phyloP scores from a whole-genome alignment of 2,329 filamentous ascomycete genomes.

The Aschersonia sp. region DNA sequence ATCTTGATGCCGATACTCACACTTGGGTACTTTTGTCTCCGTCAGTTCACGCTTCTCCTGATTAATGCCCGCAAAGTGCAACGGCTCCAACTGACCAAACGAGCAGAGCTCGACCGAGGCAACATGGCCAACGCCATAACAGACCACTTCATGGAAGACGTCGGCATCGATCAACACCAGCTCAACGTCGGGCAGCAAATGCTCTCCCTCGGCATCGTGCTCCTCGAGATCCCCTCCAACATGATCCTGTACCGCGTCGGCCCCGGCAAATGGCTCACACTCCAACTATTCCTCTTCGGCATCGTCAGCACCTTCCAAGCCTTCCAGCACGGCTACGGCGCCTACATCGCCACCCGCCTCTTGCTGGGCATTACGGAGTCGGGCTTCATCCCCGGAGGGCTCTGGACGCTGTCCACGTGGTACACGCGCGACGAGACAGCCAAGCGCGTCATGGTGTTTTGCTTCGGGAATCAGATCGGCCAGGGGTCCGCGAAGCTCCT shows the following conservation, averaged over 20 bases:
- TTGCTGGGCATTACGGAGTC: slow-evolving; percentile 38
- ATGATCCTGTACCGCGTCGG: slow-evolving; percentile 19
- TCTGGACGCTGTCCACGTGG: slow-evolving; percentile 39
- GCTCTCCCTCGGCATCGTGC: slow-evolving; percentile 33
- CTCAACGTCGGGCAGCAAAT: slow-evolving; percentile 37
- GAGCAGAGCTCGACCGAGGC: slow-evolving; percentile 21
- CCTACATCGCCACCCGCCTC: slow-evolving; percentile 33
- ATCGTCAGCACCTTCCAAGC: slow-evolving; percentile 39
- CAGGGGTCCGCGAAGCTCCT: slow-evolving; percentile 21
- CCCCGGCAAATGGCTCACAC: slow-evolving; percentile 37
- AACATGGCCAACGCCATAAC: slow-evolving; percentile 34
- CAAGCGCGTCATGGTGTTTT: slow-evolving; percentile 38
- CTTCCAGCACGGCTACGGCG: slow-evolving; percentile 30
- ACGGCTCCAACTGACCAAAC: not conserved
- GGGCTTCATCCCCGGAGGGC: slow-evolving; percentile 38
- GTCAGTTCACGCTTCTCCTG: slow-evolving; percentile 11
- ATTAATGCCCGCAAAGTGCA: not conserved
- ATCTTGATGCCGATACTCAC: slow-evolving; percentile 28
- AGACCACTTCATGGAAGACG: slow-evolving; percentile 32
- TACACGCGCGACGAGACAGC: slow-evolving; percentile 37
- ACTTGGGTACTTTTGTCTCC: slow-evolving; percentile 26
- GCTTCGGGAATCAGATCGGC: slow-evolving; percentile 39
- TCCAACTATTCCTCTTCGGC: slow-evolving; percentile 38
- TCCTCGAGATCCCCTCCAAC: slow-evolving; percentile 25
- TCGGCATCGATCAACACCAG: slow-evolving; percentile 33